phyloP scores from a whole-genome alignment of 352 stramenopile species.

The Phytophthora quininea region DNA sequence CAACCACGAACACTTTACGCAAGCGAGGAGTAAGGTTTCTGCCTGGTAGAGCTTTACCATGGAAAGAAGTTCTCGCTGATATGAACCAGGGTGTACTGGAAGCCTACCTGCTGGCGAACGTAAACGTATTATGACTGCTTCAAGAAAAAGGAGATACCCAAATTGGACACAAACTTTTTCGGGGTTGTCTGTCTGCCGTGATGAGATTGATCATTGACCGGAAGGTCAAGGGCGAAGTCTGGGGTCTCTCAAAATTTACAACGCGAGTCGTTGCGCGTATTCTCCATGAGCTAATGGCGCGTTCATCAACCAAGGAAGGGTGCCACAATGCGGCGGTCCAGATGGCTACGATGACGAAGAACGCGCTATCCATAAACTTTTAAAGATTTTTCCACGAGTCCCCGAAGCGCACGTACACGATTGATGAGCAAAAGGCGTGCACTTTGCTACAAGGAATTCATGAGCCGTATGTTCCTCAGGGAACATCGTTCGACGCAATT shows the following conservation, averaged over 20 bases:
- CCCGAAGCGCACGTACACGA: background rate
- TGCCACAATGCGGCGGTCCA: slow-evolving; percentile 1
- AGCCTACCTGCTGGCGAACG: slow-evolving; percentile 2
- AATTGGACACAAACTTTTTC: slow-evolving; percentile 3
- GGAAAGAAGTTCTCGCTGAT: slow-evolving; percentile 11
- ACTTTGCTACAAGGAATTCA: slow-evolving; percentile 3
- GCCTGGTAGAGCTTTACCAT: background rate
- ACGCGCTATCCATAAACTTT: background rate
- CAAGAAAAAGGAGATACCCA: slow-evolving; percentile 6
- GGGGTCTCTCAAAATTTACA: slow-evolving; percentile 7
- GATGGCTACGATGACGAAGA: background rate
- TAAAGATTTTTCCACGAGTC: background rate
- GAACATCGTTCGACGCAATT: background rate
- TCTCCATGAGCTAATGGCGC: background rate
- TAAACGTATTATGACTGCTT: slow-evolving; percentile 2
- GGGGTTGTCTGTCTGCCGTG: background rate
- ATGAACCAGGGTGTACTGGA: slow-evolving; percentile 10
- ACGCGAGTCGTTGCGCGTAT: slow-evolving; percentile 8
- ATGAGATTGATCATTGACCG: background rate
- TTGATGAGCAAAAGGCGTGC: background rate
- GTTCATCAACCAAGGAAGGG: slow-evolving; percentile 4
- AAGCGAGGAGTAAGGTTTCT: no score
- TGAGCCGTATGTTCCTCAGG: slow-evolving; percentile 3
- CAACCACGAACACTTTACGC: no score
- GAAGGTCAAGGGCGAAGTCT: background rate